Evolutionary conservation across 2,329 filamentous ascomycete genomes (phyloP).

Genomic region (Microsporum audouinii): DNA sequence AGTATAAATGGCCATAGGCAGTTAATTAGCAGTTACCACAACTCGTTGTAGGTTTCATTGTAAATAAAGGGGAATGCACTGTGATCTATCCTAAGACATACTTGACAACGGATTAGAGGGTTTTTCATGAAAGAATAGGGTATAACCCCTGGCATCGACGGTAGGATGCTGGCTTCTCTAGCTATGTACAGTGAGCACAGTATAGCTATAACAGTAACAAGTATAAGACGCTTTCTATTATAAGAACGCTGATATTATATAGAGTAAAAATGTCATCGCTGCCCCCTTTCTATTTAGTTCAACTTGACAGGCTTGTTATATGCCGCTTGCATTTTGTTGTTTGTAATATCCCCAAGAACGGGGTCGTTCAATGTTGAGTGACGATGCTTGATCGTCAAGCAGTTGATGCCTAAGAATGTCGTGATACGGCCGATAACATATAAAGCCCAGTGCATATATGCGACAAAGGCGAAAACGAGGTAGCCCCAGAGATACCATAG

Average conservation of each 20-base stretch:
- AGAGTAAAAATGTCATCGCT: background rate
- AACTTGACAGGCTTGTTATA: background rate
- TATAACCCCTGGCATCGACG: background rate
- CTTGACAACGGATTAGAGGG: background rate
- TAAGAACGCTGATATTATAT: background rate
- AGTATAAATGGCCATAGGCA: too few relatives aligned
- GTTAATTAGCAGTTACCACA: background rate
- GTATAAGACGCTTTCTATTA: background rate
- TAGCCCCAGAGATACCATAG: conserved; percentile 74
- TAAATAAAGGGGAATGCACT: background rate
- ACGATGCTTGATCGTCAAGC: conserved; percentile 61
- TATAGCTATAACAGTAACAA: background rate
- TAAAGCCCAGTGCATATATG: conserved; percentile 87
- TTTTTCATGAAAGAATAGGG: background rate
- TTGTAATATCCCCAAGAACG: background rate
- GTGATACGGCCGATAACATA: conserved; percentile 87
- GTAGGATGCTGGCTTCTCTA: background rate
- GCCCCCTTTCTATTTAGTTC: background rate
- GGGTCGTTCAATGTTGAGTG: background rate
- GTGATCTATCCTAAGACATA: background rate
- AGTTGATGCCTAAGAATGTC: conserved; percentile 84
- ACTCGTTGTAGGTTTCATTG: too few relatives aligned
- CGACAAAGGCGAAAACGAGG: conserved; percentile 68
- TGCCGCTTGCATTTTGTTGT: background rate
- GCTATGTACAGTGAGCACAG: background rate